Base-by-base conservation (phyloP, 192 early-diverging fungal genomes). In the Entomortierella chlamydospora region DNA sequence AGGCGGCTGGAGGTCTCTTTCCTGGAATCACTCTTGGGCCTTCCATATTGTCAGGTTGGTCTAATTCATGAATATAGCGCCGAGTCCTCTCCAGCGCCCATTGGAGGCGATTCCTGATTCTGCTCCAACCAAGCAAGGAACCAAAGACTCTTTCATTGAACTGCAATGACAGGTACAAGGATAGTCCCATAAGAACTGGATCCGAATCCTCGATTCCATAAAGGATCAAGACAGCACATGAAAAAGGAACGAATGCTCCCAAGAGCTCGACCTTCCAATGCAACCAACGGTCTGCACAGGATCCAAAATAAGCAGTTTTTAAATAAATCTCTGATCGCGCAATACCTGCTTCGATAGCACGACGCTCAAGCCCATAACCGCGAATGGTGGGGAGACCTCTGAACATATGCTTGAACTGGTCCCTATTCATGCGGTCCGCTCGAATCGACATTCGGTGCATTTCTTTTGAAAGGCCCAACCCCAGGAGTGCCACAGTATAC, bases 361-460 rank as follows among this genome's bases (percentile, higher is more conserved):
- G 61, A 29, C 76, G 76, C 42, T 79, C 76, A 0, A 79, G 51
- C 17, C 76, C 76, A 52, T 79, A 79, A 8, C 76, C 76, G 20
- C 76, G 67, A 17, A 79, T 70, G 12, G 76, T 79, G 4, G 76
- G 57, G 13, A 79, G 57, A n/a, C 76, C 76, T 51, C 76, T 42
- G 68, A 79, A 79, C 15, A 68, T 79, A 26, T 79, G 76, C 52
- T 34, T 65, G 63, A 79, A 79, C 60, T 79, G 76, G n/a, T 79
- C 76, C 51, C 64, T 79, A 42, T 79, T 57, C 76, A 79, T 79
- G 6, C 76, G 60, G 34, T 79, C 76, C 4, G 76, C 76, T 4
- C 76, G 67, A 56, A 79, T 79, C 0, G 76, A 20, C 76, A 79
- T 79, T 20, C 76, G 45, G 33, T 79, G 76, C 76, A 79, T 79